These are phyloP conservation scores for Solanum hybrid DNA, from an alignment of 305 asterid species.

Conservation along the genomic window DNA sequence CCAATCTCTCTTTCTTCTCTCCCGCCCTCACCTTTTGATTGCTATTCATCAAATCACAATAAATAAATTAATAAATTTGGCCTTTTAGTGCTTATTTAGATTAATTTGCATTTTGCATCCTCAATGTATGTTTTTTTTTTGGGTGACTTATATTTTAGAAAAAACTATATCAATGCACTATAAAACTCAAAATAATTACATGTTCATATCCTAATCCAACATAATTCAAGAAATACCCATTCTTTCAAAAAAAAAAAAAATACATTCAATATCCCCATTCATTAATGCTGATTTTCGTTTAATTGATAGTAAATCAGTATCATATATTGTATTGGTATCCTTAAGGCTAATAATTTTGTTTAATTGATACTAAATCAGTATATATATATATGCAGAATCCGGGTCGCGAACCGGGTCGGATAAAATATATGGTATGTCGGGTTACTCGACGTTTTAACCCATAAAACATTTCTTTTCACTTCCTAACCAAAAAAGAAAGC, in stretches of 20 bases:
- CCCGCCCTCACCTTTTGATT: not conserved
- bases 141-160: not conserved
- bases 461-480: not conserved
- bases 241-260: too few relatives aligned
- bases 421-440: not conserved
- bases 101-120: not conserved
- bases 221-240: too few relatives aligned
- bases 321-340: not conserved
- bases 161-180: not conserved
- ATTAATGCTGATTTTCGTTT: too few relatives aligned
- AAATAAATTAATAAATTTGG: not conserved
- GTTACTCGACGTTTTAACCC: not conserved
- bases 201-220: not conserved
- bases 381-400: not conserved
- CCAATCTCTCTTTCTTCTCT: not conserved
- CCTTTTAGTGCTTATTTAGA: not conserved
- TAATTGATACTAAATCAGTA: not conserved
- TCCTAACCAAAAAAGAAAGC: not conserved
- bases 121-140: not conserved
- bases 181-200: not conserved
- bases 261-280: too few relatives aligned
- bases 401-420: too few relatives aligned
- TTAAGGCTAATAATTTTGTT: too few relatives aligned
- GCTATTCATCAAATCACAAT: not conserved
- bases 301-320: not conserved